Conservation (phyloP, 2,329 filamentous ascomycete species). For the Didymella pinodella region DNA sequence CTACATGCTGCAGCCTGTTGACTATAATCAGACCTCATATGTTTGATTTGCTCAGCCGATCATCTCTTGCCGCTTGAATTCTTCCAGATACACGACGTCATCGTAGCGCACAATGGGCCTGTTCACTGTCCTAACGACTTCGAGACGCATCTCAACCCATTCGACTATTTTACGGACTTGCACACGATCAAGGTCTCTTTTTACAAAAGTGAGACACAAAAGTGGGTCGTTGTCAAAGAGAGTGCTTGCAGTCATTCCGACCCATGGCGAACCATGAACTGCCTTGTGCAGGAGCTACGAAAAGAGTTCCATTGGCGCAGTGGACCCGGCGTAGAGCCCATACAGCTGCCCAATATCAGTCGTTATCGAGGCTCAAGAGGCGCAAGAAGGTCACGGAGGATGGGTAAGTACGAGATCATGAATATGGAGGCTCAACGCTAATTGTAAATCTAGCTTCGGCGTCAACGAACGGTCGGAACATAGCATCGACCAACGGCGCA, state of each 20-base stretch:
- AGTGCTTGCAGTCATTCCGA: not conserved
- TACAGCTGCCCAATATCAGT: not conserved
- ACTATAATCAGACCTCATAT: conserved; percentile 1
- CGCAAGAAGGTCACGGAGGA: not conserved
- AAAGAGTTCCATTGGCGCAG: not conserved
- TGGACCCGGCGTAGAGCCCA: not conserved
- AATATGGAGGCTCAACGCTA: not conserved
- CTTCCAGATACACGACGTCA: not conserved
- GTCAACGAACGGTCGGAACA: not conserved
- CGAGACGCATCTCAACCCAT: not conserved
- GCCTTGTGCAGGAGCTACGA: not conserved
- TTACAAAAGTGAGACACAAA: not conserved
- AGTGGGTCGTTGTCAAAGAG: not conserved
- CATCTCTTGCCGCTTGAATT: not conserved
- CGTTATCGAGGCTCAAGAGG: not conserved
- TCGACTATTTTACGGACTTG: not conserved
- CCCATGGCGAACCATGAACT: not conserved
- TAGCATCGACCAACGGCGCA: not conserved
- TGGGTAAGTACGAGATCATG: not conserved
- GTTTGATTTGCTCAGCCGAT: not conserved
- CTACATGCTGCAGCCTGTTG: not conserved
- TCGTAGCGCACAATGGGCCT: not conserved
- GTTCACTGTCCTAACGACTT: not conserved
- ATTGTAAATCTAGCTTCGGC: not conserved
- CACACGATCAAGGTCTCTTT: not conserved